Base-by-base conservation (phyloP, 352 stramenopile species). In the Halophytophthora batemanensis region DNA sequence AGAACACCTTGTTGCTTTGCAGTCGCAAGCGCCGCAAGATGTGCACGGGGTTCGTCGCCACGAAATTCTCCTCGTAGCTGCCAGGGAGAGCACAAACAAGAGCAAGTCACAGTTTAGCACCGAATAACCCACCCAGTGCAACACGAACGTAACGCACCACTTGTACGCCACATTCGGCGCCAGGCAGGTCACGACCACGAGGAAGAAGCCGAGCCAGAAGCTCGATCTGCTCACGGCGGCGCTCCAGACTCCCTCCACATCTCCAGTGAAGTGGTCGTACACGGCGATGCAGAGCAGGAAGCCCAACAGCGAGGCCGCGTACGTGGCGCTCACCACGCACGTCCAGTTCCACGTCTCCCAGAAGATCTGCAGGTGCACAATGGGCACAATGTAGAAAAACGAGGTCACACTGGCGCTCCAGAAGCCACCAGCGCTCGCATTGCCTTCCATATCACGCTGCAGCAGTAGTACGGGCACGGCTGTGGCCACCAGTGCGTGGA, bases 301-400 rank as follows among this genome's bases (percentile, higher is more conserved):
- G 0, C 75, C 42, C n/a, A 52, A 43, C 10, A 93, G 40, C 15
- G 80, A 91, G 7, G 72, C 47, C 3, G 46, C 21, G 50, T 93
- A 87, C 1, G 58, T 70, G 8, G 64, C 45, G 15, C 49, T 25
- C 2, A 82, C 66, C 12, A 84, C 21, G 11, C 42, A 58, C 17
- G 81, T 85, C 82, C 82, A 93, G 55, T 89, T 84, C 82, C 76
- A 88, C 34, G 80, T 93, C 56, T 93, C 76, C 28, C 73, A 68
- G 45, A 69, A 89, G 18, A 93, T 86, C 63, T 91, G 77, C 54
- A 96, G 75, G 45, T 97, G 96, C 19, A 98, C 83, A n/a, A 97
- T 71, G 1, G 93, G 79, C 12, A 99, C 79, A 23, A 98, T 83
- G 57, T 86, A 92, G 47, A 92, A 95, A 74, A 97, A 98, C 10